Evolutionary conservation across 2,329 filamentous ascomycete genomes (phyloP).

Genomic region (Aspergillus sp.): DNA sequence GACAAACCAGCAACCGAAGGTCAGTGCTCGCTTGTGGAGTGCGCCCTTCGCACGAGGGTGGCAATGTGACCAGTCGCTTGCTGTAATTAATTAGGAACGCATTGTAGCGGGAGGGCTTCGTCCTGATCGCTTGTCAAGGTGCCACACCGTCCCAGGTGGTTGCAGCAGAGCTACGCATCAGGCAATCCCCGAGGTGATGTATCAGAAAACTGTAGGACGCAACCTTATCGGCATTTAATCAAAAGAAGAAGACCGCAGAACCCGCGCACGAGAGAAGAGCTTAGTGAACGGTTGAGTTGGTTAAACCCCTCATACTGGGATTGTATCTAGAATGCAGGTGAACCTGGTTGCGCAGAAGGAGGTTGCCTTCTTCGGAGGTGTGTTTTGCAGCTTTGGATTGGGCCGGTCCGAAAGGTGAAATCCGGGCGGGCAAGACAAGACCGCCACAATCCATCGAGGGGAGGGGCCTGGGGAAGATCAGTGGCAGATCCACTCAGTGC

Average conservation of each 20-base stretch:
- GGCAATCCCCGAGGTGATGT: conserved; percentile 8
- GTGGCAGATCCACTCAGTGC: conserved; percentile 8
- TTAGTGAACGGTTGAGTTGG: background rate
- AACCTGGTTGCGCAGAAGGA: background rate
- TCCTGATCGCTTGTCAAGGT: conserved; percentile 1
- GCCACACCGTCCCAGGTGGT: conserved; percentile 9
- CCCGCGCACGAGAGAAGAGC: background rate
- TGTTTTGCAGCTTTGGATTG: conserved; percentile 1
- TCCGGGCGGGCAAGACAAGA: conserved; percentile 10
- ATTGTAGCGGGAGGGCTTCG: background rate
- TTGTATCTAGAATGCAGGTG: background rate
- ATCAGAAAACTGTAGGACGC: conserved; percentile 13
- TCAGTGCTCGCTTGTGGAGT: conserved; percentile 8
- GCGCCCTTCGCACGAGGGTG: conserved; percentile 12
- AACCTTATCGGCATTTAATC: conserved; percentile 8
- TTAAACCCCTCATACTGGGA: background rate
- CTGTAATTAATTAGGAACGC: conserved; percentile 6
- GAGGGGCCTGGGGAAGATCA: conserved; percentile 10
- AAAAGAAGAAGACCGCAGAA: background rate
- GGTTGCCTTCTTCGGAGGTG: conserved; percentile 1
- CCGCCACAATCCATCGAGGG: conserved; percentile 7
- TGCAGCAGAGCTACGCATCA: conserved; percentile 15
- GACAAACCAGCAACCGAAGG: background rate
- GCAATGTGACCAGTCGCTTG: conserved; percentile 15
- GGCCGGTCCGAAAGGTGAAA: conserved; percentile 5